Base-by-base conservation (phyloP, 176 grass and related monocot genomes). In the Triticum dicoccoides region DNA sequence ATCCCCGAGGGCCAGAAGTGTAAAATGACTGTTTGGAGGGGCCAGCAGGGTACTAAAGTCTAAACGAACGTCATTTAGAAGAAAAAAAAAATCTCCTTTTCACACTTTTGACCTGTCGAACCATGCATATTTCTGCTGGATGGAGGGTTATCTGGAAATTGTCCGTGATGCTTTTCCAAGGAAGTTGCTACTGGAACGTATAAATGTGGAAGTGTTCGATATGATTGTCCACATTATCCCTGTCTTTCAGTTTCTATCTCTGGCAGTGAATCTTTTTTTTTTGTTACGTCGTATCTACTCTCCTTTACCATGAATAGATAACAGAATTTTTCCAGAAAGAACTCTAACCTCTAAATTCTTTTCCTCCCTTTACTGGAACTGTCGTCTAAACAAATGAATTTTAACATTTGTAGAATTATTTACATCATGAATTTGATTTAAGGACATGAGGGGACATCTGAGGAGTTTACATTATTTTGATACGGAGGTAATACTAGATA, bases 111-210 rank as follows among this genome's bases (percentile, higher is more conserved):
- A 5, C 30, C 4, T 84, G 30, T 73, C 11, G 6, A 52, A 80
- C 41, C 41, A 32, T 18, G 35, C 4, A 75, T 4, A 14, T 18
- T 49, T 23, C 38, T 37, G 11, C n/a, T 80, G 11, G 5, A 14
- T 83, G 52, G 54, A 72, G 41, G 29, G 2, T 54, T 78, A 81
- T 30, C 75, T 73, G 5, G 76, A 80, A 73, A 8, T 74, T 66
- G 68, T 85, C 65, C 23, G 2, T 1, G 5, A 56, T 61, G 17
- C 44, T 23, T 78, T 61, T 77, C 44, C 9, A 6, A 8, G 29
- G 10, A 78, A 62, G 13, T 44, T 33, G 11, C 59, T 42, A 69
- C n/a, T 69, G 45, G 32, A 38, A 65, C 23, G 17, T 69, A 33
- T 58, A 69, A 64, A 52, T 25, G 25, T 15, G 14, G 5, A 44